Percentiles rank a stretch among this genome's conserved stretches.
Conservation (phyloP, 176 grass and related monocot genomes). For the Oryza australiensis region DNA sequence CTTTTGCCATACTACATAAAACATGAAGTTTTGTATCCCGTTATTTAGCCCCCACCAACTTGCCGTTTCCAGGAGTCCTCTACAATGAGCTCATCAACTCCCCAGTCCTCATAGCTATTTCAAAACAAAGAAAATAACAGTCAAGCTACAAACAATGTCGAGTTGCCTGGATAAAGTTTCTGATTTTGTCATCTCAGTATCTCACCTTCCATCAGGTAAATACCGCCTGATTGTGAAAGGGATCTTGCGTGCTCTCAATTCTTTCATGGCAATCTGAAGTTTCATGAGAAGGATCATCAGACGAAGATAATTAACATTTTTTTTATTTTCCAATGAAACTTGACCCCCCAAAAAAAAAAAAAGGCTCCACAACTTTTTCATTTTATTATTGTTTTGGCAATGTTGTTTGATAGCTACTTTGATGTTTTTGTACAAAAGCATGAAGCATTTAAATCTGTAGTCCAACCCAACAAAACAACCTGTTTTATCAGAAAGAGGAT, state of each 20-base stretch:
- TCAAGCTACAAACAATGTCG: not conserved
- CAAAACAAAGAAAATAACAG: not conserved
- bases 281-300: not conserved
- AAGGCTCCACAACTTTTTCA: not conserved
- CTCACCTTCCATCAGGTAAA: constrained; percentile 79
- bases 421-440: not conserved
- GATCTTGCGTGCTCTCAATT: constrained; percentile 67
- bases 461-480: not conserved
- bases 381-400: not conserved
- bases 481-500: not conserved
- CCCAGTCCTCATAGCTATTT: constrained; percentile 83
- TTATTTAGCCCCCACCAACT: constrained; percentile 62
- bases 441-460: not conserved
- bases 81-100: constrained; percentile 79
- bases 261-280: constrained; percentile 87
- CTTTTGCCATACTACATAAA: not conserved
- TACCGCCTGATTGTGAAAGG: constrained; percentile 80
- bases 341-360: not conserved
- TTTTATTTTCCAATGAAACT: not conserved
- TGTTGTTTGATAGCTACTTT: not conserved
- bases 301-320: not conserved
- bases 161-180: not conserved
- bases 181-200: not conserved
- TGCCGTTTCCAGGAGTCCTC: constrained; percentile 87
- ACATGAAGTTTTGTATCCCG: not conserved